Evolutionary conservation across 2,329 filamentous ascomycete genomes (phyloP), one percentile per base, ranked within the genome.

Genomic region (Xylaria sp.): DNA sequence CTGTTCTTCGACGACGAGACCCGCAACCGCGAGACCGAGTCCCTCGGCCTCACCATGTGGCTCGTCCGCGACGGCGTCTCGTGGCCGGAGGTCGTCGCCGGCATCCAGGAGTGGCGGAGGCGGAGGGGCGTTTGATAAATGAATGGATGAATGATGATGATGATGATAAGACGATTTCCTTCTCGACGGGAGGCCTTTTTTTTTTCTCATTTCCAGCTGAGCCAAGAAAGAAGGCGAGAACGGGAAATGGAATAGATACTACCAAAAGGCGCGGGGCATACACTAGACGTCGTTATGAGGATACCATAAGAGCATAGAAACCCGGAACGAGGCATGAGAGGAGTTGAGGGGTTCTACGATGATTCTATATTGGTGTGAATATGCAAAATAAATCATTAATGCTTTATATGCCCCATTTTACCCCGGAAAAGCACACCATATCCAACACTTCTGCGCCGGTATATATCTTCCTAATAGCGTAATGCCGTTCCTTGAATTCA

Each of bases 1-100:
- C 71, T 97, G 29, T 97, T 97, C 72, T 97, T 97, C 63, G 93
- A 97, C 64, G 93, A 97, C 65, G 93, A 97, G 81, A 79, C 81
- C 48, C 77, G 93, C 56, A 97, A 97, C 68, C 79, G 84, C 53
- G 92, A 97, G 68, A 93, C 96, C 1, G 85, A 87, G 75, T 76
- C 69, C 21, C 66, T 97, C 45, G 92, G 92, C 0, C 89, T 96
- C 2, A 90, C 89, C 0, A 96, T 97, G 84, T 86, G 85, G 68
- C 74, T 97, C 45, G 88, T 97, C 0, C 76, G 83, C 51, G 88
- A 96, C 69, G 92, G 92, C 0, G 85, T 96, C 49, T 87, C 82
- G 2, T 87, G 85, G 74, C 78, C 78, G 0, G 92, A 94, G 76
- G 76, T 97, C 18, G 92, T 95, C 72, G 81, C 79, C 54, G 93